Evolutionary conservation across 2,329 filamentous ascomycete species (phyloP).

Genomic region (Thelonectria discophora): DNA sequence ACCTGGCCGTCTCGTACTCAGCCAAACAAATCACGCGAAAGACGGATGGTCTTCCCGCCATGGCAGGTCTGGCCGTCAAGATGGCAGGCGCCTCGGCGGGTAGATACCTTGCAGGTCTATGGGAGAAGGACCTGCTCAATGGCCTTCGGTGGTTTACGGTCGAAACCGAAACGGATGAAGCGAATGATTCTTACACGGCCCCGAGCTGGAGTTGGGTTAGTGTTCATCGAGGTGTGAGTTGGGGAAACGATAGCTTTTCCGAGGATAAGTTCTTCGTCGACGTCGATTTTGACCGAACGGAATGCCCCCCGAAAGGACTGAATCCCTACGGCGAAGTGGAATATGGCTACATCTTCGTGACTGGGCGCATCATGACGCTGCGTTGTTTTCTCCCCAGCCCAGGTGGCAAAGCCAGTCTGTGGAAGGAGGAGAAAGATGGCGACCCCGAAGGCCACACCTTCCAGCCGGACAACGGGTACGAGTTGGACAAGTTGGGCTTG

Average conservation of each 20-base stretch:
- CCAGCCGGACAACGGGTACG: background rate
- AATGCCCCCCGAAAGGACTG: slow-evolving; percentile 15
- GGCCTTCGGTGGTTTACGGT: slow-evolving; percentile 34
- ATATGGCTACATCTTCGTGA: slow-evolving; percentile 35
- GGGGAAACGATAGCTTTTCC: slow-evolving; percentile 27
- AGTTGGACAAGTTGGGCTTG: background rate
- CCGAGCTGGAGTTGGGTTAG: slow-evolving; percentile 43
- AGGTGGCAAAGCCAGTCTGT: slow-evolving; percentile 11
- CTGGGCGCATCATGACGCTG: slow-evolving; percentile 23
- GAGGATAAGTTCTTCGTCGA: slow-evolving; percentile 25
- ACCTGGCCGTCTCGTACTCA: slow-evolving; percentile 38
- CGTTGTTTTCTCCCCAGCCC: slow-evolving; percentile 8
- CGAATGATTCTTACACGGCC: slow-evolving; percentile 19
- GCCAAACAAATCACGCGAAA: slow-evolving; percentile 34
- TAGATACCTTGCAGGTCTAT: slow-evolving; percentile 39
- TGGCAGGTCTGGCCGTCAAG: slow-evolving; percentile 37
- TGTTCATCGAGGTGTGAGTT: slow-evolving; percentile 34
- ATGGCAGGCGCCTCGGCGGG: slow-evolving; percentile 30
- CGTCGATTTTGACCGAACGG: slow-evolving; percentile 22
- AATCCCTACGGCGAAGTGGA: slow-evolving; percentile 33
- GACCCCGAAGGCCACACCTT: slow-evolving; percentile 29
- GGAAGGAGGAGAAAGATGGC: slow-evolving; percentile 14
- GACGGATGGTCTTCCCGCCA: slow-evolving; percentile 37
- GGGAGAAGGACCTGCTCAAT: slow-evolving; percentile 34
- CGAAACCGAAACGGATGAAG: slow-evolving; percentile 13